Conservation (phyloP, 202 grass and related monocot species). For the Alloteropsis angusta region DNA sequence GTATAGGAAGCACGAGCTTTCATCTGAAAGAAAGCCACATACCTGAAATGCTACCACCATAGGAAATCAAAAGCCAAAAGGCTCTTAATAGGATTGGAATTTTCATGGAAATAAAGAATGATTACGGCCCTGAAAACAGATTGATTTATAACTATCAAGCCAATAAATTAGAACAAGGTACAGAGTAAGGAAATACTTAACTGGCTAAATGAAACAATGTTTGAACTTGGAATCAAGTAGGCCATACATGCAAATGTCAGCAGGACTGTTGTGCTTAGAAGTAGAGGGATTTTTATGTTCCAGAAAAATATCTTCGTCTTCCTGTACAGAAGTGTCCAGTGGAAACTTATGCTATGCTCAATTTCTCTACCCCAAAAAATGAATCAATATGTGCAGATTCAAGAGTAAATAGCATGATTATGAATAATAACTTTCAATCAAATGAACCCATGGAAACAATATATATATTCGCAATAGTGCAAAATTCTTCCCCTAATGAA, state of each 20-base stretch:
- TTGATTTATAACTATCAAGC: not conserved
- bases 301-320: not conserved
- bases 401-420: not conserved
- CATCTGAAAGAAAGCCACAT: not conserved
- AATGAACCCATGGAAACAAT: not conserved
- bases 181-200: constrained; percentile 5
- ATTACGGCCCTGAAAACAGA: not conserved
- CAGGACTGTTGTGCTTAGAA: not conserved
- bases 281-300: not conserved
- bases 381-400: not conserved
- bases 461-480: not conserved
- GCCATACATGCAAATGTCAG: not conserved
- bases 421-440: not conserved
- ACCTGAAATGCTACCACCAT: not conserved
- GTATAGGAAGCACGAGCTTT: not conserved
- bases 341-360: not conserved
- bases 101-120: not conserved
- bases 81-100: not conserved
- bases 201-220: not conserved
- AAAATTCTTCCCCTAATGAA: not conserved
- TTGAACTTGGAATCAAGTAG: not conserved
- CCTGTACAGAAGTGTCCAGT: not conserved
- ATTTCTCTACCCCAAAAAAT: too few species aligned
- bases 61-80: not conserved
- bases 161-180: not conserved